Conservation (phyloP, 306 rosid genomes). For the Quercus cerris region DNA sequence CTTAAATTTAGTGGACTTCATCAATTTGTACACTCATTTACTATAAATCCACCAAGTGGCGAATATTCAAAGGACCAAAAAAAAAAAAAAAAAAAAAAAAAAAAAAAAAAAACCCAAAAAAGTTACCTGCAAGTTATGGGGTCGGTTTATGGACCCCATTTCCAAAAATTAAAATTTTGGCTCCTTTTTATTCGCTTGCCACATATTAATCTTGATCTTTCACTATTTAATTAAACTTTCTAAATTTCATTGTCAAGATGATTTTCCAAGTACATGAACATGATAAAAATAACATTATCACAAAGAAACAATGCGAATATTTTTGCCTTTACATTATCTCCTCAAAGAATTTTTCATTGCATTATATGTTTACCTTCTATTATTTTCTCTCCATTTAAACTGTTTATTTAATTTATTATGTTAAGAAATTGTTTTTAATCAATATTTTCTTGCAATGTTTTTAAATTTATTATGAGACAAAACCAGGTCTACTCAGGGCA, state of each 20-base stretch:
- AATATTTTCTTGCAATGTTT: background rate
- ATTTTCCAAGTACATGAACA: background rate
- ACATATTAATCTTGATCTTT: background rate
- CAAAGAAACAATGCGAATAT: background rate
- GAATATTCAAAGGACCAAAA: background rate
- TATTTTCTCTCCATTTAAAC: too few relatives aligned
- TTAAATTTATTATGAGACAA: background rate
- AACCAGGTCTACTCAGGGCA: background rate
- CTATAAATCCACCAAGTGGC: background rate
- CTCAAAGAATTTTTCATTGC: background rate
- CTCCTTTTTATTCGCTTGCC: background rate
- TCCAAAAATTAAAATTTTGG: background rate
- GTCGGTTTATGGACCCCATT: slow-evolving; percentile 15
- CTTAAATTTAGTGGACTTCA: too few relatives aligned
- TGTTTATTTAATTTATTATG: too few relatives aligned
- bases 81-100: background rate
- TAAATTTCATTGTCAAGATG: slow-evolving; percentile 1
- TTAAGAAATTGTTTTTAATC: background rate
- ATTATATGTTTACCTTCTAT: too few relatives aligned
- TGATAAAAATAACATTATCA: background rate
- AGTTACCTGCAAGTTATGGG: slow-evolving; percentile 9
- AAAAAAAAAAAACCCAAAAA: background rate
- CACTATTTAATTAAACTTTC: background rate
- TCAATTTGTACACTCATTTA: too few relatives aligned
- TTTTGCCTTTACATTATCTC: background rate